A percentile compares a stretch with the other conserved stretches of the same genome.
These are phyloP conservation scores for Camellia granthamiana DNA, from an alignment of 148 eudicot genomes.

Conservation along the genomic window DNA sequence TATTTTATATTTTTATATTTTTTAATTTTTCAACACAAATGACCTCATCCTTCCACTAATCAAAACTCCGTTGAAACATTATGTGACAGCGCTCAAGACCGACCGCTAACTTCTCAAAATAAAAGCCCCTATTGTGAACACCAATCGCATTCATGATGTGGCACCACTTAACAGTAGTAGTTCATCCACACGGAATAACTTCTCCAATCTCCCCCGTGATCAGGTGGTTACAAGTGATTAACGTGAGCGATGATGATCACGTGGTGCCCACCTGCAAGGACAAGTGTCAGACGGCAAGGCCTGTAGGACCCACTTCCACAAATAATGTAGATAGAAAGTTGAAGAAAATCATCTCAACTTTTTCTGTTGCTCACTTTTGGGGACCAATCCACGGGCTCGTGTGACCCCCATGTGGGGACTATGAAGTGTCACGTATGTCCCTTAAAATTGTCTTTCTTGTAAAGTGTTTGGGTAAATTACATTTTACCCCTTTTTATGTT, in stretches of 20 bases:
- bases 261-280: not conserved
- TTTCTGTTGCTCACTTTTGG: not conserved
- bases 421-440: not conserved
- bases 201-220: too few species aligned
- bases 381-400: constrained; percentile 4
- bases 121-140: too few species aligned
- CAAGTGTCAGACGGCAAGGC: not conserved
- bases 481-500: too few species aligned
- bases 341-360: not conserved
- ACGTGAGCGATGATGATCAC: not conserved
- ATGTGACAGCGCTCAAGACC: too few species aligned
- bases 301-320: not conserved
- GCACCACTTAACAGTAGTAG: too few species aligned
- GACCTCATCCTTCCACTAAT: too few species aligned
- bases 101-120: too few species aligned
- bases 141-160: too few species aligned
- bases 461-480: not conserved
- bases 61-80: too few species aligned
- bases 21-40: too few species aligned
- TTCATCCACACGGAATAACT: too few species aligned
- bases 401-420: not conserved
- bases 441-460: not conserved
- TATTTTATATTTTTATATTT: too few species aligned
- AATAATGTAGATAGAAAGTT: not conserved
- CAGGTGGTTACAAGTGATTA: not conserved